Conservation (phyloP, 1,284 basidiomycete genomes). For the Tilletia caries region DNA sequence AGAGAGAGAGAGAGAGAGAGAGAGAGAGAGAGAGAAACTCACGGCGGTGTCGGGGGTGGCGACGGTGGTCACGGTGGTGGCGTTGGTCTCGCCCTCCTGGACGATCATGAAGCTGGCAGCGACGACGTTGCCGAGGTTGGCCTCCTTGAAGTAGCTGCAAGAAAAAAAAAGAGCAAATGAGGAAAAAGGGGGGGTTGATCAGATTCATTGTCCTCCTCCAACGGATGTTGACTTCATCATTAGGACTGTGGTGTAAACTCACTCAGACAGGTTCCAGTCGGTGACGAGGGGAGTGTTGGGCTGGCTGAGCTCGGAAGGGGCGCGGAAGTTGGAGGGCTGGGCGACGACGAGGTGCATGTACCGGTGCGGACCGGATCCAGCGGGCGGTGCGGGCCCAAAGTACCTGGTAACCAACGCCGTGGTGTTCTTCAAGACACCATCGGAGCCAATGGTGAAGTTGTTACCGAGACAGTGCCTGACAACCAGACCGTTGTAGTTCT, state of each 20-base stretch:
- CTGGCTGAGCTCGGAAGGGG: slow-evolving; percentile 25
- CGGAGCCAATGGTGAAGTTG: slow-evolving; percentile 10
- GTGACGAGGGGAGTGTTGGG: slow-evolving; percentile 2
- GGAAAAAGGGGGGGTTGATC: background rate
- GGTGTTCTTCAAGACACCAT: slow-evolving; percentile 9
- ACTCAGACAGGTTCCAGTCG: slow-evolving; percentile 11
- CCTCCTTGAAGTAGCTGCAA: slow-evolving; percentile 26
- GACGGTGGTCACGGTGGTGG: slow-evolving; percentile 1
- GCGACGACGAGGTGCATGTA: slow-evolving; percentile 43
- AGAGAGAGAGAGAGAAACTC: background rate
- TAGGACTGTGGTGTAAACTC: background rate
- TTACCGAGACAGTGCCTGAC: slow-evolving; percentile 1
- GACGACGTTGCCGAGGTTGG: slow-evolving; percentile 36
- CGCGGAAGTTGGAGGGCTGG: slow-evolving; percentile 35
- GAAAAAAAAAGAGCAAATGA: background rate
- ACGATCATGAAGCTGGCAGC: slow-evolving; percentile 42
- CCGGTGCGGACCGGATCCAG: slow-evolving; percentile 33
- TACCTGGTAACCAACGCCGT: background rate
- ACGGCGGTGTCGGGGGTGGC: background rate
- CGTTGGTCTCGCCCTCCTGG: slow-evolving; percentile 15
- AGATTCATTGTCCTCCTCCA: background rate
- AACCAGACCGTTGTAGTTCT: slow-evolving; percentile 8
- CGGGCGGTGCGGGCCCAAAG: background rate
- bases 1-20: background rate
- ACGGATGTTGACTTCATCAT: background rate